Percentiles rank a stretch among this genome's conserved stretches.
Evolutionary conservation across 2,329 filamentous ascomycete genomes (phyloP).

Genomic region (Fonsecaea monophora): DNA sequence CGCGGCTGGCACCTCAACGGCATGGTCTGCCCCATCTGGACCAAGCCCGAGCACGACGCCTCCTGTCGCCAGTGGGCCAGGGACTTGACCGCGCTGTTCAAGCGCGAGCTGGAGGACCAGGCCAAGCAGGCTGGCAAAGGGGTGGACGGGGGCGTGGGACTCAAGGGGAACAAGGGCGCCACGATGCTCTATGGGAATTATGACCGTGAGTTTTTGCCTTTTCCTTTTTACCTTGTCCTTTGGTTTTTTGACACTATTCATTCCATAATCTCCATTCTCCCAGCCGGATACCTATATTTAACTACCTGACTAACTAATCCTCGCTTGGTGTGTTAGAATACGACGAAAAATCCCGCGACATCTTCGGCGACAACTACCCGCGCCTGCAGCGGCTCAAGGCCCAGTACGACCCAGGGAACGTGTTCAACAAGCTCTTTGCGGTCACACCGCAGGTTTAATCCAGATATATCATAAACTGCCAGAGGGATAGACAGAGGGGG

Average conservation of each 20-base stretch:
- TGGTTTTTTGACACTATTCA: too few species aligned
- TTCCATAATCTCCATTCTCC: neutral
- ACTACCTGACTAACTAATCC: neutral
- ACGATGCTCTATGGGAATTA: conserved; percentile 40
- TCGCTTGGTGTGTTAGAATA: conserved; percentile 27
- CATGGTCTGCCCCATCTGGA: conserved; percentile 52
- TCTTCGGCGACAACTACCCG: conserved; percentile 55
- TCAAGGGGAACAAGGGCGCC: conserved; percentile 33
- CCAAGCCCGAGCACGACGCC: conserved; percentile 47
- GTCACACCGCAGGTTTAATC: conserved; percentile 38
- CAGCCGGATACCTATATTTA: neutral
- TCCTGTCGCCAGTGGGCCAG: conserved; percentile 51
- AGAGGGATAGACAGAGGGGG: too few species aligned
- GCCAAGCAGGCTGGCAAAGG: conserved; percentile 28
- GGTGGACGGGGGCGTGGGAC: conserved; percentile 11
- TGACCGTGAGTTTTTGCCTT: conserved; percentile 36
- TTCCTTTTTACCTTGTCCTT: neutral
- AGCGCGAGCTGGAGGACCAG: conserved; percentile 38
- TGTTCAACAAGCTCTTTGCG: conserved; percentile 56
- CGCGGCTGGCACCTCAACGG: conserved; percentile 56
- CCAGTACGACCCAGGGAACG: conserved; percentile 55
- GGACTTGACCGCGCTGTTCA: conserved; percentile 43
- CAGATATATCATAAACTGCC: neutral
- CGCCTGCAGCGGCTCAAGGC: conserved; percentile 53
- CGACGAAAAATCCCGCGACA: conserved; percentile 43